phyloP scores from a whole-genome alignment of 1,284 basidiomycete species.

The Marasmius tenuissimus region DNA sequence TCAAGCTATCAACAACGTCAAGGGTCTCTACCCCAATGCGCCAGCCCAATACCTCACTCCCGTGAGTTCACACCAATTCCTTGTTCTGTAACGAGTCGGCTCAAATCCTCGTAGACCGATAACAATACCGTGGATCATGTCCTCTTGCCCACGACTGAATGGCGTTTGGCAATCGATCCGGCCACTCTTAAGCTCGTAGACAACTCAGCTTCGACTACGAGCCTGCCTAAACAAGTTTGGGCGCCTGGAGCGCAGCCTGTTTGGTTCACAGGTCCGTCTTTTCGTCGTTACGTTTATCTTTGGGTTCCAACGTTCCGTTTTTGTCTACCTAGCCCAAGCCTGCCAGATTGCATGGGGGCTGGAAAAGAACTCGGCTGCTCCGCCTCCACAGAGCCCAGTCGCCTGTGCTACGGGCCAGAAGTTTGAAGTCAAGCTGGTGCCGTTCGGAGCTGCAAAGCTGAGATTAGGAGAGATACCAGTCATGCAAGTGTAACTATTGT shows the following conservation, averaged over 20 bases:
- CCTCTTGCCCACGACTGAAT: constrained; percentile 34
- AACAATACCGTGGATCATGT: constrained; percentile 35
- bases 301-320: background rate
- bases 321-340: constrained; percentile 21
- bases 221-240: constrained; percentile 36
- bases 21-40: constrained; percentile 32
- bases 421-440: constrained; percentile 34
- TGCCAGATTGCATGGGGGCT: constrained; percentile 38
- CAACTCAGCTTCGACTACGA: constrained; percentile 21
- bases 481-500: constrained; percentile 18
- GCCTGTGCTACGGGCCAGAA: constrained; percentile 25
- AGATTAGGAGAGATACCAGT: constrained; percentile 39
- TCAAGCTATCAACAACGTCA: constrained; percentile 33
- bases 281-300: background rate
- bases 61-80: constrained; percentile 17
- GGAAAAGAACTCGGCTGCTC: constrained; percentile 29
- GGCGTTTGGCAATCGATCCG: constrained; percentile 38
- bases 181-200: constrained; percentile 32
- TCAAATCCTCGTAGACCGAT: constrained; percentile 20
- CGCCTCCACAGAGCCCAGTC: constrained; percentile 33
- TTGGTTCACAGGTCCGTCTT: constrained; percentile 28
- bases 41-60: constrained; percentile 30
- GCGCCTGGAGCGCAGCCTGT: constrained; percentile 34
- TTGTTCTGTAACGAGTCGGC: background rate
- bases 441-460: constrained; percentile 37